phyloP scores from a whole-genome alignment of 2,329 filamentous ascomycete genomes.

The Penicillium sp. region DNA sequence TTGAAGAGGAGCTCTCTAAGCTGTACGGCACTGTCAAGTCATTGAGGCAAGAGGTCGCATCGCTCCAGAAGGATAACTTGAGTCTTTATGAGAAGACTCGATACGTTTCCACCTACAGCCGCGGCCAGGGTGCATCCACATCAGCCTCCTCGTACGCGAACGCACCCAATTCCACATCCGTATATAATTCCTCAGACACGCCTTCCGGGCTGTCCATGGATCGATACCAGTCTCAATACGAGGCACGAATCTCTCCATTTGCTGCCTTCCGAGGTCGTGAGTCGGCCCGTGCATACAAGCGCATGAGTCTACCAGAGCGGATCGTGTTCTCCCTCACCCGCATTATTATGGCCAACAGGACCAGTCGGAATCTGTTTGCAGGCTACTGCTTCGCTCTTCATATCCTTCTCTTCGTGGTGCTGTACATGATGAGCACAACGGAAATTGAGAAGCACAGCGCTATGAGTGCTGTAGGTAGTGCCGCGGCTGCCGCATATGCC shows the following conservation, averaged over 20 bases:
- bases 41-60: constrained; percentile 84
- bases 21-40: constrained; percentile 79
- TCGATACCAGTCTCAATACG: constrained; percentile 87
- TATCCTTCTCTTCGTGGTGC: constrained; percentile 78
- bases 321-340: constrained; percentile 87
- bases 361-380: constrained; percentile 90
- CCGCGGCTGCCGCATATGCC: constrained; percentile 38
- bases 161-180: constrained; percentile 74
- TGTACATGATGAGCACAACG: constrained; percentile 77
- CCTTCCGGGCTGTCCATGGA: constrained; percentile 70
- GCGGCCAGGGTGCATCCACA: constrained; percentile 61
- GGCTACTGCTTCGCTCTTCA: constrained; percentile 88
- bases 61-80: constrained; percentile 93
- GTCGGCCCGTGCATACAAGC: constrained; percentile 82
- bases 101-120: constrained; percentile 91
- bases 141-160: constrained; percentile 62
- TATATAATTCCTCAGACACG: constrained; percentile 60
- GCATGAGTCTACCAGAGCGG: constrained; percentile 89
- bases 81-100: constrained; percentile 96
- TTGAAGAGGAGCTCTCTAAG: constrained; percentile 87
- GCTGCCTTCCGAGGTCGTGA: constrained; percentile 94
- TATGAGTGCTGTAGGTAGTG: constrained; percentile 50
- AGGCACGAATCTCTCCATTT: constrained; percentile 93
- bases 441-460: constrained; percentile 65
- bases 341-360: constrained; percentile 85